Base-by-base conservation (phyloP, 305 asterid genomes). In the Ajuga reptans region DNA sequence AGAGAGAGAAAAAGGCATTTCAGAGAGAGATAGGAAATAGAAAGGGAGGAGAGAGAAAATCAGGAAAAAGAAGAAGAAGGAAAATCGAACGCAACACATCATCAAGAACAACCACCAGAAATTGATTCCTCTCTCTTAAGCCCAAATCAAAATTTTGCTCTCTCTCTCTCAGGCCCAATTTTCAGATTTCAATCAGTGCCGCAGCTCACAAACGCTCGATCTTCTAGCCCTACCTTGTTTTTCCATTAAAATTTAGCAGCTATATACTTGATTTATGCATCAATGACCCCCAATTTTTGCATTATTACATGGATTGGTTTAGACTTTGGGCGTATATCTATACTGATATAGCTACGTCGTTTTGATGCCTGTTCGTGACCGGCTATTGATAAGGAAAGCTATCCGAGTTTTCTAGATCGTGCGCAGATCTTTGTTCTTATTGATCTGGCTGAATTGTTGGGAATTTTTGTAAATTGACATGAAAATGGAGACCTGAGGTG, bases 171-270 rank as follows among this genome's bases (percentile, higher is more conserved):
- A 50, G 84, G 78, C 75, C 78, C 76, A 71, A 72, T 62, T 77
- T 81, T 73, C 77, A 76, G 82, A 80, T 80, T 82, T 77, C 75
- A 74, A 86, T 86, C 84, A 82, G 84, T 82, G 73, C 76, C 79
- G 84, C 85, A 77, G 73, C 86, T 75, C 82, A 51, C 74, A 49
- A 69, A 78, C 78, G 65, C 79, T 74, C 80, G 37, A 78, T 81
- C 77, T 75, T 82, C 69, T 33, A 47, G n/a, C 45, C 59, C 69
- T 64, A 53, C 55, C 65, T 58, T 31, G 61, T 65, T 72, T 46
- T 76, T 16, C 60, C 50, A 55, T 61, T 72, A 64, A 63, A 65
- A 46, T 63, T 66, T 61, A 46, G 33, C 79, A 60, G 77, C 75
- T 73, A 56, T 46, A 18, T 69, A 72, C 82, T 68, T 64, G 80